These are phyloP conservation scores for Erysimum cheiranthoides DNA, from an alignment of 345 rosid species.

Conservation along the genomic window DNA sequence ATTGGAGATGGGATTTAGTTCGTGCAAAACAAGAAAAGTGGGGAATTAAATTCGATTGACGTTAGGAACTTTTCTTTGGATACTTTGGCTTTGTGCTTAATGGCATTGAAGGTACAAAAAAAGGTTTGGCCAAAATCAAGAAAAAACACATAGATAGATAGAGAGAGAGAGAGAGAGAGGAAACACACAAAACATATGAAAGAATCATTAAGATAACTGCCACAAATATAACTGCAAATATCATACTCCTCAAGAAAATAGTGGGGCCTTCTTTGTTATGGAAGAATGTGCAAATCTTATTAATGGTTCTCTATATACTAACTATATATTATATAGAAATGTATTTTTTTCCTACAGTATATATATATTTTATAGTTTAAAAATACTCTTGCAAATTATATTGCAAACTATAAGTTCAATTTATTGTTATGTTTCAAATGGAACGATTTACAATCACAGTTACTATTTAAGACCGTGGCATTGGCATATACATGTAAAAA, in stretches of 20 bases:
- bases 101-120: slow-evolving; percentile 32
- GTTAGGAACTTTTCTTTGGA: slow-evolving; percentile 14
- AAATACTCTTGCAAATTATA: too few species aligned
- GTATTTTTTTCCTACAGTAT: too few species aligned
- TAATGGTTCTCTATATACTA: neutral
- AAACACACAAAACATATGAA: slow-evolving; percentile 36
- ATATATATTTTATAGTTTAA: too few species aligned
- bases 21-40: slow-evolving; percentile 7
- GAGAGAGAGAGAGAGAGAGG: slow-evolving; percentile 20
- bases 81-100: slow-evolving; percentile 14
- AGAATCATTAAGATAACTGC: slow-evolving; percentile 46
- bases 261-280: slow-evolving; percentile 44
- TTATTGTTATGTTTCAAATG: neutral
- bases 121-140: slow-evolving; percentile 36
- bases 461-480: neutral
- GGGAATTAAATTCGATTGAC: slow-evolving; percentile 24
- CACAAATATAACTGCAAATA: slow-evolving; percentile 46
- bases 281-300: slow-evolving; percentile 44
- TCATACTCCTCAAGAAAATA: slow-evolving; percentile 28
- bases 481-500: neutral
- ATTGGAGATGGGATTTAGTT: slow-evolving; percentile 32
- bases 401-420: neutral
- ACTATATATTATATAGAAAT: neutral
- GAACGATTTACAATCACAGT: neutral
- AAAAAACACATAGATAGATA: slow-evolving; percentile 22